phyloP scores from a whole-genome alignment of 2,329 filamentous ascomycete genomes.

The Alternaria brassicae region DNA sequence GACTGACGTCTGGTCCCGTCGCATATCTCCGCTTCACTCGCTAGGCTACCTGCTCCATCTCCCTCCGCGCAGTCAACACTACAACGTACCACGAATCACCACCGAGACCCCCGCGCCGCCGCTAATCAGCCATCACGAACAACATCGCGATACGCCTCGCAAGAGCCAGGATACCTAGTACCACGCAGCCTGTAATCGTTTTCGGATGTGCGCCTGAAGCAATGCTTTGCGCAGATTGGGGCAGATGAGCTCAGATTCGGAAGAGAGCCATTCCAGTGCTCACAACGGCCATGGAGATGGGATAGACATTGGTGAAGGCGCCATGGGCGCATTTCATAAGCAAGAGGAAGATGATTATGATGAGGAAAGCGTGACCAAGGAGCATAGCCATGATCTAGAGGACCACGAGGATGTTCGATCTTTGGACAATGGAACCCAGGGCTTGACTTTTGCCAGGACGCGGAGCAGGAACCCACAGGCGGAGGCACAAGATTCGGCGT shows the following conservation, averaged over 20 bases:
- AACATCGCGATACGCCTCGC: conserved; percentile 5
- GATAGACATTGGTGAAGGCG: conserved; percentile 52
- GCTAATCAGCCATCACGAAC: background rate
- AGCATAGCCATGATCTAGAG: conserved; percentile 24
- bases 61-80: conserved; percentile 11
- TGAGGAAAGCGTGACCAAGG: conserved; percentile 11
- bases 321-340: background rate
- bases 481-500: conserved; percentile 32
- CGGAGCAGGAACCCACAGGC: conserved; percentile 22
- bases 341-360: background rate
- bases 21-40: background rate
- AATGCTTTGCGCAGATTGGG: conserved; percentile 60
- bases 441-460: conserved; percentile 44
- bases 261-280: conserved; percentile 67
- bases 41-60: background rate
- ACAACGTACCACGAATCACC: conserved; percentile 14
- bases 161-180: conserved; percentile 4
- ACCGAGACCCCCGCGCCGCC: conserved; percentile 19
- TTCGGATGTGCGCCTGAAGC: conserved; percentile 50
- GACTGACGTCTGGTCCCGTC: background rate
- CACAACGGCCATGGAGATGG: conserved; percentile 51
- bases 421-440: conserved; percentile 32
- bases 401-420: conserved; percentile 36
- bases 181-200: background rate
- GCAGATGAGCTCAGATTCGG: conserved; percentile 74